Base-by-base conservation (phyloP, 495 filamentous ascomycete species). In the Collariella sp. region DNA sequence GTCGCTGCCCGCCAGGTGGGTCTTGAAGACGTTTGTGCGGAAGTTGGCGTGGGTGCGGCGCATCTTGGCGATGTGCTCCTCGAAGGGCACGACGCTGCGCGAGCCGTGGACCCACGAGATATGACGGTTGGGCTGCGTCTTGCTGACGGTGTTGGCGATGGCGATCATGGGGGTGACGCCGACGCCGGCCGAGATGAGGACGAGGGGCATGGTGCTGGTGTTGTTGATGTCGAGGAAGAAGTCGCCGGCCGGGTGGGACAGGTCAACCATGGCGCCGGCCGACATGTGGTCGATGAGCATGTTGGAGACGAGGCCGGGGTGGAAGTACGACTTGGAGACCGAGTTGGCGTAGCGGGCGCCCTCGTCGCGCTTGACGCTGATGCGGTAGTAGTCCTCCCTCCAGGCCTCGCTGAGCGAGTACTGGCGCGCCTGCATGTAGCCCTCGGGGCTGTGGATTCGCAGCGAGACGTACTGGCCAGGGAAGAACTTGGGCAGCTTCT, bases 391-490 rank as follows among this genome's bases (percentile, higher is more conserved):
- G 24, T 78, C 73, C 18, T 69, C 59, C 1, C 67, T 63, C 5
- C 80, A 83, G 41, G 73, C 70, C 45, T 87, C 84, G 65, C 77
- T 82, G 46, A 89, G 80, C 16, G 81, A 84, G 70, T 88, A 89
- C 72, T 88, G 85, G 42, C 86, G 71, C n/a, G 77, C 72, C 67
- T 89, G 86, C 36, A 69, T 60, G 61, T 82, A 70, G 15, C 77
- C 71, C 22, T 78, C 70, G 0, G 81, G 81, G 0, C 84, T 76
- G 54, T 73, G 67, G 10, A 81, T 62, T 50, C 77, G 76, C 40
- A 89, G 65, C 26, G 79, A 81, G 60, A 87, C 76, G 65, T 86
- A 89, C 63, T 88, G 85, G 48, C 86, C 85, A 0, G 85, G 84
- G 38, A 74, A 66, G 72, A 76, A 88, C 2, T 56, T 26, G 2